A percentile compares a stretch with the other conserved stretches of the same genome.
These are phyloP conservation scores for Calvatia gigantea DNA, from an alignment of 768 basidiomycete species.

Conservation along the genomic window DNA sequence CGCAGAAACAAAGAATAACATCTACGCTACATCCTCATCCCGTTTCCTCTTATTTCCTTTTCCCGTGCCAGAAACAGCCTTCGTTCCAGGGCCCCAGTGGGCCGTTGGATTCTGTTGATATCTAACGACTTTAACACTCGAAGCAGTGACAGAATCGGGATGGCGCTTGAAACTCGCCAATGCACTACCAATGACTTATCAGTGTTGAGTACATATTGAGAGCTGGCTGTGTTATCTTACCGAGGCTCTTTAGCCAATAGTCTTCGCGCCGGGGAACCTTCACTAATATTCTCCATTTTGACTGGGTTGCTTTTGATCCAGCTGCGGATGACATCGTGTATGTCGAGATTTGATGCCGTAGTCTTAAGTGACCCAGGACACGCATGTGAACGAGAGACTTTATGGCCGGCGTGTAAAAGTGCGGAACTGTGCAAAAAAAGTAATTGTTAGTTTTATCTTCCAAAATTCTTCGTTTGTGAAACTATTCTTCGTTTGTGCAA, in stretches of 20 bases:
- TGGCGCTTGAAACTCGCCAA: conserved; percentile 78
- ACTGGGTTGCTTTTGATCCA: conserved; percentile 84
- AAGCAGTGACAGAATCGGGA: conserved; percentile 55
- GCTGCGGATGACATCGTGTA: conserved; percentile 83
- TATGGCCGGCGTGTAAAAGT: conserved; percentile 79
- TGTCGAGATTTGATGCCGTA: conserved; percentile 60
- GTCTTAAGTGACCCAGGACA: conserved; percentile 90
- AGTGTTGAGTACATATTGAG: neutral
- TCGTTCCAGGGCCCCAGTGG: conserved; percentile 89
- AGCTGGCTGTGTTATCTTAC: conserved; percentile 36
- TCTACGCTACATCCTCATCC: neutral
- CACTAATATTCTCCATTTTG: conserved; percentile 76
- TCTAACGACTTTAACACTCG: conserved; percentile 74
- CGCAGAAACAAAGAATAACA: too few relatives aligned
- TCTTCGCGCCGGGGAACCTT: conserved; percentile 64
- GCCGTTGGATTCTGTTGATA: conserved; percentile 91
- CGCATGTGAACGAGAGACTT: conserved; percentile 90
- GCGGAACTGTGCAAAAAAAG: conserved; percentile 59
- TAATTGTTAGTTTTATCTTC: conserved; percentile 1
- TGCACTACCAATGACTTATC: conserved; percentile 30
- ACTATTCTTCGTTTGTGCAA: neutral
- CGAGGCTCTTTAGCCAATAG: conserved; percentile 66
- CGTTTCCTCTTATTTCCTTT: conserved; percentile 6
- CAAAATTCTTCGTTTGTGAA: neutral
- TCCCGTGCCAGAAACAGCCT: conserved; percentile 37